Evolutionary conservation across 108 stramenopile genomes (phyloP).

Genomic region (Bacterosira constricta): DNA sequence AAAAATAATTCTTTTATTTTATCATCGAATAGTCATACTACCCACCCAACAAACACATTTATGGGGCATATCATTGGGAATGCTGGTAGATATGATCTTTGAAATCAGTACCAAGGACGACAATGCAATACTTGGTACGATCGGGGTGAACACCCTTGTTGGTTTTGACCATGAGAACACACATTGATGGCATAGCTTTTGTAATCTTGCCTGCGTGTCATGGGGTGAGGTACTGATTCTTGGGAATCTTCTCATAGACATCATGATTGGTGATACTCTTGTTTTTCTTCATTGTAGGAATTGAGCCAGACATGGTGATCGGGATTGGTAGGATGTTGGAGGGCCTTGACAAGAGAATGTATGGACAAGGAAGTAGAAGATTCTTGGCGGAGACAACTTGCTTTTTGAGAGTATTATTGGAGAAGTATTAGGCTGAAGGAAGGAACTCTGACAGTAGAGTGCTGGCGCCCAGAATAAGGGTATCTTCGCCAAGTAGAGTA

Average conservation of each 20-base stretch:
- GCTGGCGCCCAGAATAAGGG: no score
- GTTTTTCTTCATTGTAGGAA: no score
- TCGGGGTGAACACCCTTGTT: constrained; percentile 13
- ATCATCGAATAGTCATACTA: no score
- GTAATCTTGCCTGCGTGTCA: not conserved
- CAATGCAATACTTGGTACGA: constrained; percentile 21
- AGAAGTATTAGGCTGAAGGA: not conserved
- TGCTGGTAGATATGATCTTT: constrained; percentile 17
- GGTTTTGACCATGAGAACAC: constrained; percentile 19
- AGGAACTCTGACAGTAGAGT: constrained; percentile 2
- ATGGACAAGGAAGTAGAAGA: not conserved
- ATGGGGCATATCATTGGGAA: constrained; percentile 17
- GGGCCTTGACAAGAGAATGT: constrained; percentile 8
- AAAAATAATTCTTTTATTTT: no score
- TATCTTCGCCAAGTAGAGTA: not conserved
- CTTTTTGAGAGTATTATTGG: not conserved
- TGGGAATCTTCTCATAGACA: no score
- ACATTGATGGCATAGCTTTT: constrained; percentile 32
- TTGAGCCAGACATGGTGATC: constrained; percentile 10
- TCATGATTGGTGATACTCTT: no score
- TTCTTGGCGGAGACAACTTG: constrained; percentile 4
- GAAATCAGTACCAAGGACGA: constrained; percentile 24
- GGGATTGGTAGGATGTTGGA: constrained; percentile 11
- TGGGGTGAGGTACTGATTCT: not conserved
- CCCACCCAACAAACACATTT: no score